Evolutionary conservation across 768 basidiomycete species (phyloP).

Genomic region (Lactarius quietus): DNA sequence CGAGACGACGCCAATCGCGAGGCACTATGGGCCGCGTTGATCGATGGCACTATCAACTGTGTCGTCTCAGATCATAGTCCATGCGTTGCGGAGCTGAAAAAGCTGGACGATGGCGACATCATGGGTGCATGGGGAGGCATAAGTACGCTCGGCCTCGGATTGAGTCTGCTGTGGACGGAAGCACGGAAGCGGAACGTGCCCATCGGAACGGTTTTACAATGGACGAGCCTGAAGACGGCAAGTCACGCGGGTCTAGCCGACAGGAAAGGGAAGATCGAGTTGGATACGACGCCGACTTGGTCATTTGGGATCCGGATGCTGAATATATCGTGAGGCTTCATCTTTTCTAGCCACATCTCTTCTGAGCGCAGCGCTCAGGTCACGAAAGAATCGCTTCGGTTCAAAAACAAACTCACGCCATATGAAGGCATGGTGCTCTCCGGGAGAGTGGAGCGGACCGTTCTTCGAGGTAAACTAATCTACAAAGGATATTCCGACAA

Average conservation of each 20-base stretch:
- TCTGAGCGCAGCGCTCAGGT: constrained; percentile 47
- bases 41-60: constrained; percentile 82
- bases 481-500: constrained; percentile 45
- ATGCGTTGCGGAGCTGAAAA: constrained; percentile 79
- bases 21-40: constrained; percentile 74
- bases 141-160: constrained; percentile 82
- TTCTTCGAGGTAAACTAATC: constrained; percentile 68
- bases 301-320: constrained; percentile 72
- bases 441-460: constrained; percentile 75
- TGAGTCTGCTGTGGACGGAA: constrained; percentile 90
- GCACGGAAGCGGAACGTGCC: constrained; percentile 53
- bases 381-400: constrained; percentile 64
- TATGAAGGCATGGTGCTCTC: constrained; percentile 71
- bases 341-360: not conserved
- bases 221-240: constrained; percentile 73
- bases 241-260: constrained; percentile 69
- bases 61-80: constrained; percentile 97
- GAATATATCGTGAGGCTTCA: constrained; percentile 38
- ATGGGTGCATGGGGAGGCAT: constrained; percentile 96
- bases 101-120: constrained; percentile 69
- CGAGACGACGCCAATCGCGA: constrained; percentile 70
- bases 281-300: constrained; percentile 83
- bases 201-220: constrained; percentile 63
- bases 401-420: constrained; percentile 93
- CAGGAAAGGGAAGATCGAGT: constrained; percentile 67